Evolutionary conservation across 495 filamentous ascomycete genomes (phyloP), one percentile per base, ranked within the genome.

Genomic region (Neurospora sp.): DNA sequence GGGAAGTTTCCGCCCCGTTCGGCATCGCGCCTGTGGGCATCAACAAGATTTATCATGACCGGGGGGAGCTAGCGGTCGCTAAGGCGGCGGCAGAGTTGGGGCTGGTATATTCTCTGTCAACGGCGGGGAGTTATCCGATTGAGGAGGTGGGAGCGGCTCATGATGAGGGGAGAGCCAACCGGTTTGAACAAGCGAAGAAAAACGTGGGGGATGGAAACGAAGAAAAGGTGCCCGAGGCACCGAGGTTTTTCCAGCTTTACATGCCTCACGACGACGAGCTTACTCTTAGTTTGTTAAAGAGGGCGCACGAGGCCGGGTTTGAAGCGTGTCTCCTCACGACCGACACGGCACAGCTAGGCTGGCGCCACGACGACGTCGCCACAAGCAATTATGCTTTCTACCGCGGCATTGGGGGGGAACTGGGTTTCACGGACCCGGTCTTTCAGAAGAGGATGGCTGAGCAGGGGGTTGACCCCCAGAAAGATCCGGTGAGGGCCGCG

Each of bases 161-260:
- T 1, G 48, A 59, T 1, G 48, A 59, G 20, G 48, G 48, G 4
- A 5, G 48, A 4, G 20, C 4, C 1, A 61, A 61, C 5, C 10
- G 48, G 48, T 7, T 31, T 1, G 2, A 61, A 4, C 1, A 61
- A 4, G 48, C 5, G 0, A 31, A 27, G 2, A 3, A 31, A 6
- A 37, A 37, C 7, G 4, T 6, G 35, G 35, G 35, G 4, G 5
- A 1, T 37, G 35, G 5, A 37, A 37, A 37, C 35, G 4, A 6
- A 0, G 4, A 37, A 9, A 61, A 61, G 4, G 53, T 61, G 3
- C 53, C 53, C 1, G 22, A 61, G 79, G 72, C 69, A 1, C 45
- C 71, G n/a, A 75, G 84, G 71, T 82, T 88, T 85, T 93, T 87
- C 76, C 91, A 94, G 77, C 84, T 94, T 8, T 94, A 93, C 79